These are phyloP conservation scores for Lolium multiflorum DNA, from an alignment of 176 grass and related monocot genomes.

Conservation along the genomic window DNA sequence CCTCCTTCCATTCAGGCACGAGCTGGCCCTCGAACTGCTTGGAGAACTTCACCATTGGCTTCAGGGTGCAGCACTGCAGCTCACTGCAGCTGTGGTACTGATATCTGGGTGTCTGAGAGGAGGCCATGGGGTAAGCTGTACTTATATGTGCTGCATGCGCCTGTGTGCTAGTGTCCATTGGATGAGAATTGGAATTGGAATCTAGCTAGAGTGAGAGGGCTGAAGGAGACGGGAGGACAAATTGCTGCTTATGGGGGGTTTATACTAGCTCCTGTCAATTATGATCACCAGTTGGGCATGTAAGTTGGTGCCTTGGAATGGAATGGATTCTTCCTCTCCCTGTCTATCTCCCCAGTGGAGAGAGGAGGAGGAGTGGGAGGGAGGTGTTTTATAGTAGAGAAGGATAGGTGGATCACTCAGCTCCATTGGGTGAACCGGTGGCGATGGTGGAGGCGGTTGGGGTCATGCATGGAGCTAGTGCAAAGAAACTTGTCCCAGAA, in stretches of 20 bases:
- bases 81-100: constrained; percentile 10
- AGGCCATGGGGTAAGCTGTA: constrained; percentile 38
- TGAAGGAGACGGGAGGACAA: constrained; percentile 40
- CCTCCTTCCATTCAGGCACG: constrained; percentile 98
- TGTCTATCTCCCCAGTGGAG: constrained; percentile 36
- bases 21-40: constrained; percentile 95
- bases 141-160: constrained; percentile 70
- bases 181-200: constrained; percentile 51
- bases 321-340: constrained; percentile 23
- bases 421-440: constrained; percentile 1
- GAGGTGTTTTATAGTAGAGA: constrained; percentile 52
- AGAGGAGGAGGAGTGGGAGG: constrained; percentile 29
- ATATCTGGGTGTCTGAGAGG: constrained; percentile 33
- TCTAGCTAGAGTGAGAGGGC: constrained; percentile 41
- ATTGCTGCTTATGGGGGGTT: constrained; percentile 30
- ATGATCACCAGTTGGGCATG: constrained; percentile 43
- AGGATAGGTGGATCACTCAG: constrained; percentile 13
- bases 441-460: not conserved
- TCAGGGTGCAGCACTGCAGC: constrained; percentile 26
- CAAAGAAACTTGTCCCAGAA: not conserved
- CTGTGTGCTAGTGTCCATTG: constrained; percentile 24
- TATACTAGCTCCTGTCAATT: constrained; percentile 37
- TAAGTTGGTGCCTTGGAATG: constrained; percentile 36
- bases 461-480: constrained; percentile 4
- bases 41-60: constrained; percentile 93